A percentile compares a stretch with the other conserved stretches of the same genome.
These are phyloP conservation scores for Ceratocystis huliohia DNA, from an alignment of 2,329 filamentous ascomycete species.

Conservation along the genomic window DNA sequence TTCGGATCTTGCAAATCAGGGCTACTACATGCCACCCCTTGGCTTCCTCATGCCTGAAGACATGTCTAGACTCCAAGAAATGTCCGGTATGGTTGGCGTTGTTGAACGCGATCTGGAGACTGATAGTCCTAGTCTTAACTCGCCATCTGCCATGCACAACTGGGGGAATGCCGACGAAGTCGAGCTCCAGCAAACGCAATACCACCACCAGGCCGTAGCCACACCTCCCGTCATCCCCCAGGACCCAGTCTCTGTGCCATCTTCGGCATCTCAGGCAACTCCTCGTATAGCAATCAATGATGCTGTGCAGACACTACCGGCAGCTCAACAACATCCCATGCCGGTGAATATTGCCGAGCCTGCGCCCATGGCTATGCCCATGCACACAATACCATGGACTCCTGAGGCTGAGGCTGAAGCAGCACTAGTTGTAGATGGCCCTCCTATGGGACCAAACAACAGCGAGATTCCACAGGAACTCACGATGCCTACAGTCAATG, in stretches of 20 bases:
- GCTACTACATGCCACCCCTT: constrained; percentile 12
- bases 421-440: constrained; percentile 19
- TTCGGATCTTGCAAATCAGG: constrained; percentile 9
- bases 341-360: not conserved
- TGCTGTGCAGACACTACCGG: not conserved
- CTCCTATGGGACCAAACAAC: constrained; percentile 20
- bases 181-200: constrained; percentile 1
- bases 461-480: constrained; percentile 18
- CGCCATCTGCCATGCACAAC: not conserved
- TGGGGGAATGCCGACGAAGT: not conserved
- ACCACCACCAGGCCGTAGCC: not conserved
- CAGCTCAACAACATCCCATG: not conserved
- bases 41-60: constrained; percentile 8
- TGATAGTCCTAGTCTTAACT: not conserved
- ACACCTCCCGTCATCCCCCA: not conserved
- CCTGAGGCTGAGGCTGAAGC: constrained; percentile 19
- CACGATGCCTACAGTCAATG: constrained; percentile 10
- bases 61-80: constrained; percentile 3
- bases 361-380: not conserved
- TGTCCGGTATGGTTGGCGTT: constrained; percentile 16
- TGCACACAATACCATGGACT: constrained; percentile 14
- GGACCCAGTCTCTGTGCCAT: not conserved
- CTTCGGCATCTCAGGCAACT: not conserved
- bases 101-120: not conserved
- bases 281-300: not conserved